Percentiles rank a stretch among this genome's conserved stretches.
phyloP scores from a whole-genome alignment of 257 asterid species.

The Scutellaria barbata region DNA sequence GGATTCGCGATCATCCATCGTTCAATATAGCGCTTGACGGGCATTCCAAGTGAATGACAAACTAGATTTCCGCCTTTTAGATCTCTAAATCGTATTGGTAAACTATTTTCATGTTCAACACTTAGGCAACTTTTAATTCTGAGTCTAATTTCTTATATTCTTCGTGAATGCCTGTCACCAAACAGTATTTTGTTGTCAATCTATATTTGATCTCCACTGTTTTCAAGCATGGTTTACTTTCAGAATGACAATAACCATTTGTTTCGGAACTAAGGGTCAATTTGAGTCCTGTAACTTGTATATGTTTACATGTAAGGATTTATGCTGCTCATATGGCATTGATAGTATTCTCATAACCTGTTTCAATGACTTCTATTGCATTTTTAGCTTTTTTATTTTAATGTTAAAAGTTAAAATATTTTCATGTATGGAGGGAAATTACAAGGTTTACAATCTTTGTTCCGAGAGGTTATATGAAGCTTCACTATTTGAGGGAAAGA shows the following conservation, averaged over 20 bases:
- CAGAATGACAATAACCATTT: neutral
- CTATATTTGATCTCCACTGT: neutral
- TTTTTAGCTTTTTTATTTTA: neutral
- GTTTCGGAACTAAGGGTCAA: constrained; percentile 8
- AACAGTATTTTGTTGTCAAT: neutral
- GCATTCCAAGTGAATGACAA: too few relatives aligned
- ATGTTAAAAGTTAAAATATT: neutral
- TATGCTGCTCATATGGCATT: constrained; percentile 24
- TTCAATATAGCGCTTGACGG: too few relatives aligned
- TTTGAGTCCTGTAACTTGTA: constrained; percentile 10
- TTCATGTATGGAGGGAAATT: constrained; percentile 71
- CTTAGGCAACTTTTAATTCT: neutral
- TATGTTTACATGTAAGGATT: neutral
- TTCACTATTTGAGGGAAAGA: constrained; percentile 96
- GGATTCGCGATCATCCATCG: too few relatives aligned
- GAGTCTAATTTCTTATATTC: constrained; percentile 1
- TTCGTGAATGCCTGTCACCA: neutral
- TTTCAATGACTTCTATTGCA: constrained; percentile 22
- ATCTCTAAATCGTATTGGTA: too few relatives aligned
- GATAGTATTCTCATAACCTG: constrained; percentile 8
- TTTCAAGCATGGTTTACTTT: constrained; percentile 20
- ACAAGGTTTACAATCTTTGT: constrained; percentile 96
- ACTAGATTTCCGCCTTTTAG: too few relatives aligned
- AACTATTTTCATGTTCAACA: neutral
- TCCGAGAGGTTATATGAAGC: constrained; percentile 97